Evolutionary conservation across 495 filamentous ascomycete genomes (phyloP).

Genomic region (Tuber microsphaerosporum): DNA sequence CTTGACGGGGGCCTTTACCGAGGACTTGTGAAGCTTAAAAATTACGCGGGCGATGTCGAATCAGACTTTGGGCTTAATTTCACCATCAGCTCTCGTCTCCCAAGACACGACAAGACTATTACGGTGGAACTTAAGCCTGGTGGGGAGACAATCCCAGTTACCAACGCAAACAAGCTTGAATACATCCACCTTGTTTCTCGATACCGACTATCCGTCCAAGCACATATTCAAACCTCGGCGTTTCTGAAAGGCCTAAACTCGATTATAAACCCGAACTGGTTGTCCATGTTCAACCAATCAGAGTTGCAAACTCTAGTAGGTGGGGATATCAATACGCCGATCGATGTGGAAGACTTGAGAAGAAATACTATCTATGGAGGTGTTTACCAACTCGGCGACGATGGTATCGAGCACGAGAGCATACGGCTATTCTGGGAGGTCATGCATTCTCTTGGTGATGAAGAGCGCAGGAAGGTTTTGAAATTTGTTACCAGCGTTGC

Average conservation of each 20-base stretch:
- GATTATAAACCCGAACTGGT: conserved; percentile 87
- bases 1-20: conserved; percentile 91
- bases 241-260: conserved; percentile 77
- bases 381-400: conserved; percentile 78
- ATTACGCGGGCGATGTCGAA: conserved; percentile 74
- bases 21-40: conserved; percentile 77
- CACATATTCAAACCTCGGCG: conserved; percentile 67
- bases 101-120: conserved; percentile 52
- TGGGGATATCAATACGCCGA: conserved; percentile 66
- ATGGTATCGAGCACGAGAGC: conserved; percentile 74
- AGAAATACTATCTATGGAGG: conserved; percentile 80
- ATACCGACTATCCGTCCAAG: conserved; percentile 74
- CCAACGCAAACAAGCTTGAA: conserved; percentile 81
- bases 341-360: conserved; percentile 82
- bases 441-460: conserved; percentile 65
- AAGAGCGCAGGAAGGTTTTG: conserved; percentile 73
- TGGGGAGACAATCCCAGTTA: conserved; percentile 72
- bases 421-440: conserved; percentile 88
- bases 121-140: conserved; percentile 67
- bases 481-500: conserved; percentile 95
- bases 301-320: conserved; percentile 90
- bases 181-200: conserved; percentile 89
- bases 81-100: conserved; percentile 74
- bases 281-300: conserved; percentile 96
- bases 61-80: conserved; percentile 76